Evolutionary conservation across 495 filamentous ascomycete species (phyloP).

Genomic region (Platismatia glauca): DNA sequence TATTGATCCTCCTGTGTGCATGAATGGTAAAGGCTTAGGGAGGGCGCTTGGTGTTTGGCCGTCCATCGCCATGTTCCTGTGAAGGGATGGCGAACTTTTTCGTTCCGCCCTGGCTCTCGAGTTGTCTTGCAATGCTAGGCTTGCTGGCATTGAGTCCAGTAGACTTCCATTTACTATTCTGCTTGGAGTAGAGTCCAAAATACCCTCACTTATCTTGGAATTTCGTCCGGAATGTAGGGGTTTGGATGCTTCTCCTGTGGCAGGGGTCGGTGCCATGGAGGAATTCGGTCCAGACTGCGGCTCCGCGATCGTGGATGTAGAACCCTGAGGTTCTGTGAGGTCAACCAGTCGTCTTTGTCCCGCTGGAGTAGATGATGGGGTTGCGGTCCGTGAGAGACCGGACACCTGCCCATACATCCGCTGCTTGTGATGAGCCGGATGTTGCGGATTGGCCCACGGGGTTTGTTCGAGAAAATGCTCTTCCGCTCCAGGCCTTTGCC

Average conservation of each 20-base stretch:
- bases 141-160: not conserved
- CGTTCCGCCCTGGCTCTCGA: not conserved
- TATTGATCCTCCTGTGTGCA: constrained; percentile 10
- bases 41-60: constrained; percentile 11
- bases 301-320: constrained; percentile 49
- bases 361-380: constrained; percentile 43
- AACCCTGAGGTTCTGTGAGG: constrained; percentile 45
- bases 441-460: constrained; percentile 81
- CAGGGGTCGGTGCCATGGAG: constrained; percentile 39
- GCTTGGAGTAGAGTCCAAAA: constrained; percentile 11
- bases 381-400: constrained; percentile 24
- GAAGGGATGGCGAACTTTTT: not conserved
- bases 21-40: constrained; percentile 18
- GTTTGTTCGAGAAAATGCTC: constrained; percentile 76
- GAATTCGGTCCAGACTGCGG: constrained; percentile 39
- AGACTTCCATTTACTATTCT: not conserved
- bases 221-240: not conserved
- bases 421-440: constrained; percentile 54
- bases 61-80: not conserved
- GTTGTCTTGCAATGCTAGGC: not conserved
- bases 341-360: constrained; percentile 45
- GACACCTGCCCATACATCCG: constrained; percentile 31
- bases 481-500: constrained; percentile 53
- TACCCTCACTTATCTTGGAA: not conserved
- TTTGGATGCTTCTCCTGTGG: constrained; percentile 6